Evolutionary conservation across 352 stramenopile species (phyloP).

Genomic region (Pythium coloratum): DNA sequence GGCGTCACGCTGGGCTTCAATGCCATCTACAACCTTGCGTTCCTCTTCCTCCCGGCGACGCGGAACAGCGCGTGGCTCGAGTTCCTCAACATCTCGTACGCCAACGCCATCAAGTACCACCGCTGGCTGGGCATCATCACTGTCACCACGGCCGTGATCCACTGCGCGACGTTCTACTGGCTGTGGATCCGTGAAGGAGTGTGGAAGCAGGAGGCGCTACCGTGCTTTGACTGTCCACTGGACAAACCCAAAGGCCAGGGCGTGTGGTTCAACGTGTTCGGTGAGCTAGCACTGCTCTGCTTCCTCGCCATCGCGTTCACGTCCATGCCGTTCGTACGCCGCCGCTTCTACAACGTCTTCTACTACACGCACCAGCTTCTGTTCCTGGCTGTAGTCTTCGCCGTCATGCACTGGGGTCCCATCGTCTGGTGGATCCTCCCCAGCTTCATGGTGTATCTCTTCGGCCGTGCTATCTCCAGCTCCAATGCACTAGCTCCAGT

Average conservation of each 20-base stretch:
- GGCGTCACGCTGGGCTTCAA: slow-evolving; percentile 30
- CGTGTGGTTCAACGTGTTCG: slow-evolving; percentile 45
- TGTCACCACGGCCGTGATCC: background rate
- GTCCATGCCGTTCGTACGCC: slow-evolving; percentile 39
- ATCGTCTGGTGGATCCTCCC: slow-evolving; percentile 43
- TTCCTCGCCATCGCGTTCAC: slow-evolving; percentile 39
- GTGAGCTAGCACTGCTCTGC: slow-evolving; percentile 34
- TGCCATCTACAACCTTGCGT: slow-evolving; percentile 45
- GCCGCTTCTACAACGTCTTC: slow-evolving; percentile 41
- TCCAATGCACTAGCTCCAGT: slow-evolving; percentile 32
- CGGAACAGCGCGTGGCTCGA: slow-evolving; percentile 44
- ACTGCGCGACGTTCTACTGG: slow-evolving; percentile 24
- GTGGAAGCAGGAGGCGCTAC: slow-evolving; percentile 27
- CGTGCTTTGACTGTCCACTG: slow-evolving; percentile 41
- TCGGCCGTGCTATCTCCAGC: slow-evolving; percentile 33
- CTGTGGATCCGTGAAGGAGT: slow-evolving; percentile 24
- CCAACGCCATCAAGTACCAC: slow-evolving; percentile 52
- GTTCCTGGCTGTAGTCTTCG: slow-evolving; percentile 31
- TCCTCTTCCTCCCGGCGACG: slow-evolving; percentile 40
- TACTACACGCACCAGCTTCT: slow-evolving; percentile 51
- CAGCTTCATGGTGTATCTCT: slow-evolving; percentile 37
- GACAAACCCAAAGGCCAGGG: slow-evolving; percentile 17
- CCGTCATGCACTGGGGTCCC: slow-evolving; percentile 37
- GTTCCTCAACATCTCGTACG: slow-evolving; percentile 45
- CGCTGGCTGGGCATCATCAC: slow-evolving; percentile 36